Base-by-base conservation (phyloP, 2,329 filamentous ascomycete species). In the Domatiomyces globalis region DNA sequence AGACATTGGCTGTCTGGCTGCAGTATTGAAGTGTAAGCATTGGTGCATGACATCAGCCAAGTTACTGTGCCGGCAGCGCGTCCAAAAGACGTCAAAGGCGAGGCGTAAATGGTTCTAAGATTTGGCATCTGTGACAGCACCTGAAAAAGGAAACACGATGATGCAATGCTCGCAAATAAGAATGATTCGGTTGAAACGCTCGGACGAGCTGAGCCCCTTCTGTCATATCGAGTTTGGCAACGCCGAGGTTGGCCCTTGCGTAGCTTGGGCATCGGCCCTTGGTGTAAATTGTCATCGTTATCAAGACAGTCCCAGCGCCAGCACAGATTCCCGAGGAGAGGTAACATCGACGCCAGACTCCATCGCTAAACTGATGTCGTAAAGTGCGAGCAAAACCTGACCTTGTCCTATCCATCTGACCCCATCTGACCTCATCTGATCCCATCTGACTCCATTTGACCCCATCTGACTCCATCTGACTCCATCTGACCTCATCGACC, bases 361-460 rank as follows among this genome's bases (percentile, higher is more conserved):
- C 54, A 45, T 56, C 54, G 54, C 54, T 56, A 51, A 51, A 54
- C 48, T 49, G 19, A 39, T 20, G 42, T 39, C 33, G 33, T 39
- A 54, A 48, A 43, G 9, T 29, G 9, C 29, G 10, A 50, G 39
- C 22, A 22, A 46, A 17, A 27, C 27, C 17, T 15, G 46, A 29
- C 33, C 33, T 17, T 44, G 33, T 39, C 29, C 29, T 33, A 2
- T 42, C 22, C n/a, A n/a, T n/a, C n/a, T n/a, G n/a, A n/a, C n/a
- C n/a, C n/a, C n/a, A n/a, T n/a, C n/a, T n/a, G n/a, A n/a, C n/a
- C n/a, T n/a, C n/a, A n/a, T n/a, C n/a, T n/a, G n/a, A n/a, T n/a
- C n/a, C n/a, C n/a, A n/a, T n/a, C n/a, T n/a, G n/a, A n/a, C n/a
- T n/a, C n/a, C n/a, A n/a, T n/a, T n/a, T n/a, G n/a, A n/a, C n/a